Base-by-base conservation (phyloP, 108 stramenopile genomes). In the Cyclotella kingstonii region DNA sequence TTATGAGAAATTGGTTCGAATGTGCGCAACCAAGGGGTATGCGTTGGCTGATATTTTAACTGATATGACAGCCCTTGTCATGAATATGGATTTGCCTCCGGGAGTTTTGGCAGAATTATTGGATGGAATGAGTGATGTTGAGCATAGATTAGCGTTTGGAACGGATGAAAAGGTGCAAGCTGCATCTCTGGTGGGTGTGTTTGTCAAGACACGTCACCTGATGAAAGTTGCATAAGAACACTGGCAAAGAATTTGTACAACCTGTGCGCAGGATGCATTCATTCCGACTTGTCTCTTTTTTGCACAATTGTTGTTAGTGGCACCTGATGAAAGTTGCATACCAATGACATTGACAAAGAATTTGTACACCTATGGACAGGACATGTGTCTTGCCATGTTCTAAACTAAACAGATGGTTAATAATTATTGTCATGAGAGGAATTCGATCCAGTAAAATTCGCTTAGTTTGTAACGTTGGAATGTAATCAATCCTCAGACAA, bases 81-180 rank as follows among this genome's bases (percentile, higher is more conserved):
- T 69, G 18, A 63, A 73, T 22, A 54, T 80, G 45, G 79, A 77
- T 7, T 68, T 93, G 43, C 84, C 84, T 40, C 31, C 73, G n/a
- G 73, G 51, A 0, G 79, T 83, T 22, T 57, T 93, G 72, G 86
- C 74, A 21, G 73, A 52, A 22, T 55, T 93, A 50, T 54, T 93
- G 63, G 85, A 89, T 62, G 87, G 85, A 26, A 85, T 93, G 82
- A 85, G 84, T 68, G 52, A 65, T 41, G 84, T 93, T 9, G 91
- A 93, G 70, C 66, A 84, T 72, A 75, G 91, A 15, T 57, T 93
- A 56, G 87, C 87, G 6, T 81, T 76, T 49, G 91, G 88, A 14
- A 85, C 85, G 0, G 84, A 86, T 51, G 87, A 93, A 67, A 77
- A 74, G 55, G 70, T 93, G 61, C 91, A 93, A 54, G 76, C 78